Evolutionary conservation across 2,329 filamentous ascomycete genomes (phyloP).

Genomic region (Fusarium papillatum): DNA sequence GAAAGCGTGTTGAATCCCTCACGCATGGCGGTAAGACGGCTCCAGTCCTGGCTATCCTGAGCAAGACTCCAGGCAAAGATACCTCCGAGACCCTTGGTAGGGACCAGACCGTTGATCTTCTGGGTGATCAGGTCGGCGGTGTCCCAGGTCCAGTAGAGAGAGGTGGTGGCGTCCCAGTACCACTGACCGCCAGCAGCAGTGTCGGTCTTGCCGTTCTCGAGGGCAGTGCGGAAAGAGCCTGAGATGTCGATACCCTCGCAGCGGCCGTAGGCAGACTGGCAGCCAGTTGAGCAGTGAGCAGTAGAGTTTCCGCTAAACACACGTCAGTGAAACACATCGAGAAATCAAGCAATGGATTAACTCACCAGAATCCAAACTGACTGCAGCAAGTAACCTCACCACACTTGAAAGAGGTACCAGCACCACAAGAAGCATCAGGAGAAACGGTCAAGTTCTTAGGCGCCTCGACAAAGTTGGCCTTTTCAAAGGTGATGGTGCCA

Average conservation of each 20-base stretch:
- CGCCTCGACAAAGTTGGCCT: constrained; percentile 41
- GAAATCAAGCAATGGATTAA: neutral
- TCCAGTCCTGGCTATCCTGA: constrained; percentile 60
- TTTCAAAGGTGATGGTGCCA: constrained; percentile 57
- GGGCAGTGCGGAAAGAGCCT: constrained; percentile 55
- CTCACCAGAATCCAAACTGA: constrained; percentile 40
- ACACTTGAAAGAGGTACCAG: constrained; percentile 32
- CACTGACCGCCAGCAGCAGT: constrained; percentile 66
- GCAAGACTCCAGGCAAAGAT: constrained; percentile 68
- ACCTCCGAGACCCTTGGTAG: constrained; percentile 58
- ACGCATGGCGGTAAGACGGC: constrained; percentile 59
- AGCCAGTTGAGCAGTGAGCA: constrained; percentile 38
- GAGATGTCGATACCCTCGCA: constrained; percentile 38
- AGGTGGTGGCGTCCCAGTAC: constrained; percentile 61
- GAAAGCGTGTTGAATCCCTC: constrained; percentile 21
- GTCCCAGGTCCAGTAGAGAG: constrained; percentile 70
- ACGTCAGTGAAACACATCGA: neutral
- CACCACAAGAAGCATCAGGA: constrained; percentile 36
- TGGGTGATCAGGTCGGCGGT: constrained; percentile 59
- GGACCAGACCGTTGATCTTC: constrained; percentile 62
- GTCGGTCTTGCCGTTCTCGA: constrained; percentile 56
- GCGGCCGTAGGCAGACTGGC: constrained; percentile 33
- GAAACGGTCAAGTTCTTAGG: constrained; percentile 36
- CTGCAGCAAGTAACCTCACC: constrained; percentile 30
- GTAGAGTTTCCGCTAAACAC: constrained; percentile 25